Evolutionary conservation across 352 stramenopile species (phyloP).

Genomic region (Phytophthora meadii): DNA sequence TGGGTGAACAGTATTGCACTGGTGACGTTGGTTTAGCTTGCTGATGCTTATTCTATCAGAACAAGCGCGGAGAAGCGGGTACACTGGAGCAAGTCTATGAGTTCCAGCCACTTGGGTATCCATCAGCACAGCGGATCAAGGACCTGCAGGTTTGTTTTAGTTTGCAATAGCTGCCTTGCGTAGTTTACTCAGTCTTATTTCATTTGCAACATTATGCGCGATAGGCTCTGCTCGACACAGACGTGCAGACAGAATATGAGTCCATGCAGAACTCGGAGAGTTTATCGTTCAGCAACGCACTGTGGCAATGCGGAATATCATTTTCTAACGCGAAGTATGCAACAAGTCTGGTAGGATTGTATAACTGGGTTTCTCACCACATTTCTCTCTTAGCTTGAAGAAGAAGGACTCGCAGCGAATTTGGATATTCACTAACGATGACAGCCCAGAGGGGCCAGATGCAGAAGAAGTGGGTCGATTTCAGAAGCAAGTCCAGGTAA

Average conservation of each 20-base stretch:
- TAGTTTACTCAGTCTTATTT: neutral
- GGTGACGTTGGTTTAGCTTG: neutral
- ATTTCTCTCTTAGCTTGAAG: conserved; percentile 59
- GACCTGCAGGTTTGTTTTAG: conserved; percentile 51
- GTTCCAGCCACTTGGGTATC: conserved; percentile 77
- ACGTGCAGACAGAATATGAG: conserved; percentile 54
- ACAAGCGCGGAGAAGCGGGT: conserved; percentile 64
- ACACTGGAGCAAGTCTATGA: conserved; percentile 79
- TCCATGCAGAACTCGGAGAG: conserved; percentile 68
- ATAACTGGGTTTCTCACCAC: conserved; percentile 6
- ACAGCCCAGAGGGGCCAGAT: conserved; percentile 54
- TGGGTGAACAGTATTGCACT: conserved; percentile 20
- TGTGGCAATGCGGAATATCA: conserved; percentile 84
- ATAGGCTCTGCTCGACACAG: conserved; percentile 53
- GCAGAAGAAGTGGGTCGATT: conserved; percentile 65
- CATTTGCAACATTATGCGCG: neutral
- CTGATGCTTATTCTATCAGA: conserved; percentile 25
- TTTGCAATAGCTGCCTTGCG: neutral
- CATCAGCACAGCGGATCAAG: conserved; percentile 77
- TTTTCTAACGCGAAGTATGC: conserved; percentile 83
- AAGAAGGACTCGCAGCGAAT: conserved; percentile 88
- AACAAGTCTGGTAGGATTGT: neutral
- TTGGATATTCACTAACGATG: conserved; percentile 89
- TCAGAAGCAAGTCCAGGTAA: conserved; percentile 81
- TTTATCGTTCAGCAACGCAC: conserved; percentile 80